Evolutionary conservation across 2,329 filamentous ascomycete species (phyloP), one percentile per base, ranked within the genome.

Genomic region (Tetracladium maxilliforme): DNA sequence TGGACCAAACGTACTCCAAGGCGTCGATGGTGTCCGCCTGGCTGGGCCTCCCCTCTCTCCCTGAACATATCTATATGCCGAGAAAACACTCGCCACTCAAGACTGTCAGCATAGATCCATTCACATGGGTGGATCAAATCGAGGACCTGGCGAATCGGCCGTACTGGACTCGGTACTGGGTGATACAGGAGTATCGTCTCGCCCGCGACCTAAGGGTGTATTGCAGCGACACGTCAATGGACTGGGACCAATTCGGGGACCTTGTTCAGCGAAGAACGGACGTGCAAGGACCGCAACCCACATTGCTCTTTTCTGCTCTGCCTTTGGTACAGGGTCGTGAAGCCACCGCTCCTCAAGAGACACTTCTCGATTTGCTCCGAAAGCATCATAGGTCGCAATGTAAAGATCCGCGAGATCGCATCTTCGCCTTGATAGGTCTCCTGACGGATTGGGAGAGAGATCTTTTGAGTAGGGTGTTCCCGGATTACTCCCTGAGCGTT

Each of bases 391-490:
- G 20, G 14, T 34, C 30, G 3, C 20, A 26, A 14, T 38, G 36
- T 28, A 30, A 33, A 24, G 30, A 36, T 20, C 32, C 34, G 14
- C 32, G 33, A 19, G 36, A 37, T 16, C 28, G 31, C 14, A 25
- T 37, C 11, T 38, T 36, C 23, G 32, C 34, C 9, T 22, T 38
- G 19, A 23, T 38, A 12, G 36, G 36, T 26, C 33, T 38, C 16
- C 29, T 33, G 10, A 22, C 31, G 11, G 10, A 10, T 5, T 16
- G 23, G 5, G 42, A 48, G 12, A 52, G 49, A 37, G 47, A 43
- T 4, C 44, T 48, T 30, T 55, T 54, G 27, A 51, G 48, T 7
- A 55, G 44, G 5, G 44, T 49, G 0, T 46, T 55, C 14, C 47
- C 39, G 6, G 28, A 30, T 17, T 40, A 35, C 19, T 29, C 36